Evolutionary conservation across 441 rosid species (phyloP).

Genomic region (Mallotus japonicus): DNA sequence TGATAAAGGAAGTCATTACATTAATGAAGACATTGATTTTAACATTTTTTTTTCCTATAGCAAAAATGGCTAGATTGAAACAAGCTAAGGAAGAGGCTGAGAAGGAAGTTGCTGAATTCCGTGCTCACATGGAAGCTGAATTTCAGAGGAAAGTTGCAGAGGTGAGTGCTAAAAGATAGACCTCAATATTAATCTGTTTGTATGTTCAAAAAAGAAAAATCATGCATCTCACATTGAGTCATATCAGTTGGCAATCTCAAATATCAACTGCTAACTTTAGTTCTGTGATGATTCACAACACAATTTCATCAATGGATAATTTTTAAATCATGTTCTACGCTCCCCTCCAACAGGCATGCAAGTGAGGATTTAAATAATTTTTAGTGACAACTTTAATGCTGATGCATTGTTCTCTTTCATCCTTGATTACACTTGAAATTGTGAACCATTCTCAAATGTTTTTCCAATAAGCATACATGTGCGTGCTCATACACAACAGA

Average conservation of each 20-base stretch:
- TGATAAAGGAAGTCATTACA: neutral
- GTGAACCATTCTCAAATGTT: neutral
- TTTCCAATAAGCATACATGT: neutral
- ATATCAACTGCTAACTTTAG: neutral
- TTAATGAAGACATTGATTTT: constrained; percentile 3
- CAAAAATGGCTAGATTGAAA: constrained; percentile 75
- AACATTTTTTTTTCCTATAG: constrained; percentile 24
- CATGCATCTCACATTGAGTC: neutral
- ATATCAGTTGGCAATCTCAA: neutral
- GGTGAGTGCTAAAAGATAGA: constrained; percentile 38
- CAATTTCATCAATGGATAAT: neutral
- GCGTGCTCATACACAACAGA: too few relatives aligned
- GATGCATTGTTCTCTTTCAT: neutral
- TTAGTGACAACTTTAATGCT: neutral
- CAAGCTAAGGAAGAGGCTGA: constrained; percentile 91
- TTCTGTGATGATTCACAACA: neutral
- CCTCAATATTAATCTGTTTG: neutral
- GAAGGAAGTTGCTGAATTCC: constrained; percentile 67
- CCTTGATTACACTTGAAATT: neutral
- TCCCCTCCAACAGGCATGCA: neutral
- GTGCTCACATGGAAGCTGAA: constrained; percentile 71
- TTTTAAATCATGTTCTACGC: neutral
- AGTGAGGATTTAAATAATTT: neutral
- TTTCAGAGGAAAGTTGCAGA: constrained; percentile 82
- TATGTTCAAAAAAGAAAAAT: neutral